Conservation (phyloP, 2,329 filamentous ascomycete species). For the Xylaria sp. region DNA sequence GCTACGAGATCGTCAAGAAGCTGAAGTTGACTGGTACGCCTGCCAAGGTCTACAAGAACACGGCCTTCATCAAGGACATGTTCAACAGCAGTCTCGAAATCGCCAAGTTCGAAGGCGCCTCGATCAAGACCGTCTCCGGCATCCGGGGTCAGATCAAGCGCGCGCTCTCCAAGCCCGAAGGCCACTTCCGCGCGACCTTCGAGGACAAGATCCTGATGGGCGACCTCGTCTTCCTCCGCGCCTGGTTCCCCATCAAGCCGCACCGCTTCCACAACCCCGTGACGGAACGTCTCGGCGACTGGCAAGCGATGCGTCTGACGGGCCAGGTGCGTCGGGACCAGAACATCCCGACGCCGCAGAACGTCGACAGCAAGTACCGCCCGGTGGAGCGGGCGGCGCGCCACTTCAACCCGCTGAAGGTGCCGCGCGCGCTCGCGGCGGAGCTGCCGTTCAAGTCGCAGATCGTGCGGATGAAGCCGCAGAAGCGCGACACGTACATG, state of each 20-base stretch:
- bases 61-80: conserved; percentile 96
- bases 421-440: conserved; percentile 75
- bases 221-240: conserved; percentile 92
- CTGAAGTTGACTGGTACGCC: conserved; percentile 90
- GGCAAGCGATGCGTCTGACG: conserved; percentile 90
- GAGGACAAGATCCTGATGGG: conserved; percentile 97
- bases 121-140: conserved; percentile 92
- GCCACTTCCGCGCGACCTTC: conserved; percentile 93
- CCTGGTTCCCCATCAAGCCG: conserved; percentile 94
- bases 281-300: conserved; percentile 79
- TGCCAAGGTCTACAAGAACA: conserved; percentile 72
- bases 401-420: conserved; percentile 72
- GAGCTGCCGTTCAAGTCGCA: conserved; percentile 90
- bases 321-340: conserved; percentile 80
- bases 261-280: conserved; percentile 96
- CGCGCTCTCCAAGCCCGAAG: conserved; percentile 86
- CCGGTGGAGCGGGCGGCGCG: conserved; percentile 59
- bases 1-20: conserved; percentile 98
- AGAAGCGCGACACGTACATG: conserved; percentile 79
- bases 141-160: conserved; percentile 96
- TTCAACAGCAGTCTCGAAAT: conserved; percentile 90
- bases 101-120: conserved; percentile 94
- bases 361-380: conserved; percentile 82
- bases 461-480: conserved; percentile 73
- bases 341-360: conserved; percentile 68